Evolutionary conservation across 306 rosid genomes (phyloP).

Genomic region (Glycine soja): DNA sequence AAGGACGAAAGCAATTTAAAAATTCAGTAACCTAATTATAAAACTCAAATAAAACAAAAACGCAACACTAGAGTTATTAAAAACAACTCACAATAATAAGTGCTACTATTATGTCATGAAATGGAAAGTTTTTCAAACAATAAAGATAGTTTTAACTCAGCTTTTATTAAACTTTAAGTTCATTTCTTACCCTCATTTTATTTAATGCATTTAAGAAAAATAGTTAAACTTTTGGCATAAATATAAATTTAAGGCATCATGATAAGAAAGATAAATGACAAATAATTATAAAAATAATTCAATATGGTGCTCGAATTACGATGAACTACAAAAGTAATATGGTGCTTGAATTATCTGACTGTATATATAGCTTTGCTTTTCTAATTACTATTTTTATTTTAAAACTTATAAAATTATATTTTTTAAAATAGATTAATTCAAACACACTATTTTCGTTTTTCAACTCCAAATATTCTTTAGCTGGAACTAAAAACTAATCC

Average conservation of each 20-base stretch:
- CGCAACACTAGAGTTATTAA: neutral
- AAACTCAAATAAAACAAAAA: neutral
- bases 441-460: neutral
- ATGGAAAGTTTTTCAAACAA: neutral
- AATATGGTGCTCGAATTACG: neutral
- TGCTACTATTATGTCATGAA: neutral
- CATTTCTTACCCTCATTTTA: neutral
- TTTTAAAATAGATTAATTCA: neutral
- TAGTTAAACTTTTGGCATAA: neutral
- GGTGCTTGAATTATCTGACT: neutral
- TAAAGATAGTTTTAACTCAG: slow-evolving; percentile 8
- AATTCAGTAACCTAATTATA: neutral
- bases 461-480: too few species aligned
- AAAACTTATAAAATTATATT: too few species aligned
- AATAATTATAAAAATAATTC: neutral
- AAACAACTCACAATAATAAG: neutral
- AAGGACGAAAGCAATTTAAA: too few species aligned
- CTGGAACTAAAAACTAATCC: too few species aligned
- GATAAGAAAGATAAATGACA: neutral
- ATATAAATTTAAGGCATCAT: neutral
- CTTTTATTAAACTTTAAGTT: neutral
- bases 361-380: neutral
- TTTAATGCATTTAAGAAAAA: neutral
- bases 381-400: too few species aligned
- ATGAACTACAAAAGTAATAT: neutral